These are phyloP conservation scores for Glebionis coronaria DNA, from an alignment of 129 eudicot species.

Conservation along the genomic window DNA sequence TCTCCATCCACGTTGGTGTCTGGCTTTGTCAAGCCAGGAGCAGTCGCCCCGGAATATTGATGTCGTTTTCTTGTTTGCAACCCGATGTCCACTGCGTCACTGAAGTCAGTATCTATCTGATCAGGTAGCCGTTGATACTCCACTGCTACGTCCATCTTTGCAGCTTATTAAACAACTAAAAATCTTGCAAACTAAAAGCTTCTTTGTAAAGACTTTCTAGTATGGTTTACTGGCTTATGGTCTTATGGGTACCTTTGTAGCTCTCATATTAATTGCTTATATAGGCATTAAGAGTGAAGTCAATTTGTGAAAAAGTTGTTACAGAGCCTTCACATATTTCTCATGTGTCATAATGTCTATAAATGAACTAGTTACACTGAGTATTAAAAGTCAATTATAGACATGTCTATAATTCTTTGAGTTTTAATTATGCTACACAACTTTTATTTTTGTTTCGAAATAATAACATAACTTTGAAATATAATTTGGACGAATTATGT, in stretches of 20 bases:
- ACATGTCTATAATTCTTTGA: too few species aligned
- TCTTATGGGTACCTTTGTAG: not conserved
- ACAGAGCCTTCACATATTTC: not conserved
- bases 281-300: not conserved
- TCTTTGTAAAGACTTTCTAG: too few species aligned
- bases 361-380: too few species aligned
- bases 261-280: not conserved
- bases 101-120: conserved; percentile 18
- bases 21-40: conserved; percentile 10
- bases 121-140: conserved; percentile 9
- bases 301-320: not conserved
- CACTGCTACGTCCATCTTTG: conserved; percentile 28
- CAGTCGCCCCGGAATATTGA: conserved; percentile 8
- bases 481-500: too few species aligned
- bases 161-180: conserved; percentile 14
- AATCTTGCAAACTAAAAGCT: not conserved
- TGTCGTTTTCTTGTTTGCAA: conserved; percentile 16
- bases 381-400: too few species aligned
- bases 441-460: too few species aligned
- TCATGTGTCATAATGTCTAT: too few species aligned
- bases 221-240: not conserved
- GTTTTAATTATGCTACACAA: too few species aligned
- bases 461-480: too few species aligned
- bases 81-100: conserved; percentile 21
- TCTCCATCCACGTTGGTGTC: conserved; percentile 18